These are phyloP conservation scores for Cupressus sempervirens DNA, from an alignment of 75 land plant species.

Conservation along the genomic window DNA sequence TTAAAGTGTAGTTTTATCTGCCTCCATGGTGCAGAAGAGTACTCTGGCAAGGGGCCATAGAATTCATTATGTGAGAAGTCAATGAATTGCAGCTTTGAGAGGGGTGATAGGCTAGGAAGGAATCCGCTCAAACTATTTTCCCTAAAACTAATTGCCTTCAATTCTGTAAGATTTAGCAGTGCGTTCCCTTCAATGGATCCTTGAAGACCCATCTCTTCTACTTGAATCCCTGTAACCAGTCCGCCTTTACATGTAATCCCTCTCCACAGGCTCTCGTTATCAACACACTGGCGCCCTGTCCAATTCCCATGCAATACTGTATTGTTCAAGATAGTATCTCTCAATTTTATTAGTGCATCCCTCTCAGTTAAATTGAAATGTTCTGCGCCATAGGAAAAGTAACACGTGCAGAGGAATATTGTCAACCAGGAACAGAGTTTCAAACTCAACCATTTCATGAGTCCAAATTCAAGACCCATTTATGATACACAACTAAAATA, in stretches of 20 bases:
- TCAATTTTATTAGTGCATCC: conserved; percentile 1
- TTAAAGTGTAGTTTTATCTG: conserved; percentile 61
- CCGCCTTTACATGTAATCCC: conserved; percentile 16
- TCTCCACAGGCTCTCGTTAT: conserved; percentile 10
- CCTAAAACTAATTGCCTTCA: conserved; percentile 27
- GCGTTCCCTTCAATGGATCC: conserved; percentile 14
- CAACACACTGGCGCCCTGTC: conserved; percentile 9
- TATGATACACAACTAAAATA: not conserved
- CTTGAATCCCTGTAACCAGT: not conserved
- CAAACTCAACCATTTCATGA: not conserved
- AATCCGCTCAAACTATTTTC: conserved; percentile 34
- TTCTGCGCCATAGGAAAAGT: not conserved
- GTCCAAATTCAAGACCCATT: not conserved
- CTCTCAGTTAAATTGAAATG: conserved; percentile 2
- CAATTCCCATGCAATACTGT: conserved; percentile 9
- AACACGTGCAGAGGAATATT: not conserved
- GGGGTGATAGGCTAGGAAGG: conserved; percentile 35
- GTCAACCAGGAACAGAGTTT: not conserved
- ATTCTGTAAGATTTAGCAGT: conserved; percentile 14
- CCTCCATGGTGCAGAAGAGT: not conserved
- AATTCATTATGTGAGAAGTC: conserved; percentile 42
- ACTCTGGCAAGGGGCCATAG: conserved; percentile 32
- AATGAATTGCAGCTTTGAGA: conserved; percentile 30
- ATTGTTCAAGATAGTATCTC: conserved; percentile 2
- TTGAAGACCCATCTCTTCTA: conserved; percentile 13